A percentile compares a stretch with the other conserved stretches of the same genome.
Evolutionary conservation across 305 asterid genomes (phyloP).

Genomic region (Fraxinus angustifolia): DNA sequence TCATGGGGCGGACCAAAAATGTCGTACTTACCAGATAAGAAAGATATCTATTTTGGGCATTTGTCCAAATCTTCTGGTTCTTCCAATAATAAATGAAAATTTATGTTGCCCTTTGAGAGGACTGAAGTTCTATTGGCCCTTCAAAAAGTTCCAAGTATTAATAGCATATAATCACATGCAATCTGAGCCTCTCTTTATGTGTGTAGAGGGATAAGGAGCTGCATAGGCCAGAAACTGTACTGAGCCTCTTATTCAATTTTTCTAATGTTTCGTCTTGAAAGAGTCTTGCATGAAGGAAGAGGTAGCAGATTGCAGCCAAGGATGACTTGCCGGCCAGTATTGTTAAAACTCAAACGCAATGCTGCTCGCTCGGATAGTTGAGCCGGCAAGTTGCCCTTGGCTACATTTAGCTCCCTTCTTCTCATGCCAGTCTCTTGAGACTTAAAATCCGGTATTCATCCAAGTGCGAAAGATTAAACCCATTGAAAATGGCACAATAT

Average conservation of each 20-base stretch:
- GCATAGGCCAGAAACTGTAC: neutral
- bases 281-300: slow-evolving; percentile 36
- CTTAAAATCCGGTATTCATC: neutral
- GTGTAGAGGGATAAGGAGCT: neutral
- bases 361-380: neutral
- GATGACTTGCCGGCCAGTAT: slow-evolving; percentile 71
- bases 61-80: neutral
- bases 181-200: neutral
- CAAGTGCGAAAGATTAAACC: neutral
- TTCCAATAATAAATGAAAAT: neutral
- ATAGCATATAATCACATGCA: neutral
- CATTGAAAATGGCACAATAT: neutral
- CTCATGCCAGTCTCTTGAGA: slow-evolving; percentile 34
- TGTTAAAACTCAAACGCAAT: neutral
- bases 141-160: neutral
- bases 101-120: neutral
- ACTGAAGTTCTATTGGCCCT: neutral
- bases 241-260: neutral
- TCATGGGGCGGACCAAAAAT: neutral
- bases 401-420: slow-evolving; percentile 44
- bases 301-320: slow-evolving; percentile 61
- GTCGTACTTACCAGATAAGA: neutral
- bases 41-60: neutral
- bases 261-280: neutral
- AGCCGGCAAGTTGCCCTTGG: slow-evolving; percentile 51